Evolutionary conservation across 352 stramenopile species (phyloP).

Genomic region (Pythium biforme): DNA sequence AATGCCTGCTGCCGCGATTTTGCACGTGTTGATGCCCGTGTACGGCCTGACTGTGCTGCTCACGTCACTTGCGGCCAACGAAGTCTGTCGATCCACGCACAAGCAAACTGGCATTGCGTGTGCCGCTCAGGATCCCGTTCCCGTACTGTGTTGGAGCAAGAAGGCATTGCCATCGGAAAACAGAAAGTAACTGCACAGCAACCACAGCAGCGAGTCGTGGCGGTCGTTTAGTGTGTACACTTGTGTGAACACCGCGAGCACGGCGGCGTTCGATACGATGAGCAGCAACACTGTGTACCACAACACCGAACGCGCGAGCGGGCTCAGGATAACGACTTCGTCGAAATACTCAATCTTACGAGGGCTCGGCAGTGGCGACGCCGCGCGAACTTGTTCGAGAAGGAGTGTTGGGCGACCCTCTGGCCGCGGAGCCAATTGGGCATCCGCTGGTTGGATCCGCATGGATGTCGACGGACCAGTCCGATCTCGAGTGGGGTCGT

Average conservation of each 20-base stretch:
- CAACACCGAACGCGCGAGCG: background rate
- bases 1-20: background rate
- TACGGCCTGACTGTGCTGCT: constrained; percentile 3
- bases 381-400: background rate
- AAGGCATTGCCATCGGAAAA: constrained; percentile 1
- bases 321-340: constrained; percentile 2
- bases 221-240: constrained; percentile 9
- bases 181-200: constrained; percentile 4
- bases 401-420: background rate
- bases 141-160: background rate
- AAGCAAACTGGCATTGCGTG: constrained; percentile 3
- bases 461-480: background rate
- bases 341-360: background rate
- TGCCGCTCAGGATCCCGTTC: background rate
- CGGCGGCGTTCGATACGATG: constrained; percentile 3
- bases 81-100: background rate
- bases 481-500: background rate
- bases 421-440: too few relatives aligned
- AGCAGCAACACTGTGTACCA: constrained; percentile 2
- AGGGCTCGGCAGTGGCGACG: too few relatives aligned
- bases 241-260: constrained; percentile 4
- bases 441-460: background rate
- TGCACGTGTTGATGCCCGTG: background rate
- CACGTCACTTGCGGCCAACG: background rate
- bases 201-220: constrained; percentile 11